phyloP scores from a whole-genome alignment of 805 yeast genomes.

The Pichia paraexigua region DNA sequence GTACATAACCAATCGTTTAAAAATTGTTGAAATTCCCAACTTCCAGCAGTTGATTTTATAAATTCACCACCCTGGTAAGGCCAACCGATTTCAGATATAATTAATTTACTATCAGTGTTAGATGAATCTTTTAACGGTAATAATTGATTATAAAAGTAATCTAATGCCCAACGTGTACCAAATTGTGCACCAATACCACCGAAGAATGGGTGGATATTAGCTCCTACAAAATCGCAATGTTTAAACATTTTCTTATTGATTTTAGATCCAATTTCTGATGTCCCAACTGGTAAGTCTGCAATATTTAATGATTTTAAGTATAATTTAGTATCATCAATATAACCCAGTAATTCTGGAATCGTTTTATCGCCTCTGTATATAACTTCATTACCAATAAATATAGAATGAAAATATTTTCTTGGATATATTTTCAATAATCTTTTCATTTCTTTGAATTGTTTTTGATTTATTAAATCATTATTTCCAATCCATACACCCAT shows the following conservation, averaged over 20 bases:
- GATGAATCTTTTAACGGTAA: constrained; percentile 29
- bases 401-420: constrained; percentile 37
- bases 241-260: constrained; percentile 33
- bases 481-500: constrained; percentile 58
- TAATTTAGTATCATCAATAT: constrained; percentile 35
- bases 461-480: constrained; percentile 35
- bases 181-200: constrained; percentile 42
- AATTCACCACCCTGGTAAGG: constrained; percentile 54
- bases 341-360: constrained; percentile 29
- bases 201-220: constrained; percentile 62
- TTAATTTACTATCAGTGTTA: constrained; percentile 24
- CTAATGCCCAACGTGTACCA: constrained; percentile 47
- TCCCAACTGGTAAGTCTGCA: constrained; percentile 47
- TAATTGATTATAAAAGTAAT: constrained; percentile 37
- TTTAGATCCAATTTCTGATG: constrained; percentile 49
- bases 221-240: constrained; percentile 50
- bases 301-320: constrained; percentile 29
- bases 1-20: constrained; percentile 46
- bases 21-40: constrained; percentile 37
- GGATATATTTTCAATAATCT: constrained; percentile 37
- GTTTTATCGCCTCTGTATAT: constrained; percentile 44
- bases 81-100: constrained; percentile 66
- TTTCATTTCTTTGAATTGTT: constrained; percentile 41
- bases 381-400: constrained; percentile 59
- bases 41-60: constrained; percentile 40